A percentile compares a stretch with the other conserved stretches of the same genome.
Conservation (phyloP, 2,329 filamentous ascomycete genomes). For the Nothopassalora personata region DNA sequence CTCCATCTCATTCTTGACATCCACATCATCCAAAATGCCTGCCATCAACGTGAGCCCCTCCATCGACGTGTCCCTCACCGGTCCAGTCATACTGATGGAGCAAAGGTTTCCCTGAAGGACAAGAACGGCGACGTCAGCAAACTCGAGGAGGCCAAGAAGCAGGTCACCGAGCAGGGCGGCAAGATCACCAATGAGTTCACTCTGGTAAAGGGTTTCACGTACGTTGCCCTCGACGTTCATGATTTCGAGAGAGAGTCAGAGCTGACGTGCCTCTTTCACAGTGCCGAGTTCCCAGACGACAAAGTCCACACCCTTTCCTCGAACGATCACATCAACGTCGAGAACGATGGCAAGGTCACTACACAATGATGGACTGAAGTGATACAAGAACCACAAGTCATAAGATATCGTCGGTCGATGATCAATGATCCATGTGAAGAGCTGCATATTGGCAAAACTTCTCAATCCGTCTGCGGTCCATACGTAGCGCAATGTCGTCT, state of each 20-base stretch:
- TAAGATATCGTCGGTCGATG: not conserved
- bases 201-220: slow-evolving; percentile 92
- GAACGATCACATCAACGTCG: slow-evolving; percentile 72
- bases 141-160: slow-evolving; percentile 68
- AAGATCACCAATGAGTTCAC: slow-evolving; percentile 78
- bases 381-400: not conserved
- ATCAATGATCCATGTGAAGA: not conserved
- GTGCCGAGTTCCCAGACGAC: slow-evolving; percentile 55
- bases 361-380: slow-evolving; percentile 54
- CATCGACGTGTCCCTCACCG: not conserved
- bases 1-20: slow-evolving; percentile 5
- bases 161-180: slow-evolving; percentile 69
- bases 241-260: not conserved
- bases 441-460: not conserved
- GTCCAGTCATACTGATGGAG: slow-evolving; percentile 5
- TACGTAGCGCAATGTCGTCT: not conserved
- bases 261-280: not conserved
- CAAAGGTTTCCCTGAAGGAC: slow-evolving; percentile 75
- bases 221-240: slow-evolving; percentile 38
- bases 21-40: slow-evolving; percentile 13
- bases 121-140: slow-evolving; percentile 58
- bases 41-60: slow-evolving; percentile 28
- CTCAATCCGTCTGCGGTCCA: not conserved
- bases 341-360: slow-evolving; percentile 64
- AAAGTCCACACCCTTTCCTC: slow-evolving; percentile 59